phyloP scores from a whole-genome alignment of 805 yeast species.

The Vanderwaltozyma tropicalis region DNA sequence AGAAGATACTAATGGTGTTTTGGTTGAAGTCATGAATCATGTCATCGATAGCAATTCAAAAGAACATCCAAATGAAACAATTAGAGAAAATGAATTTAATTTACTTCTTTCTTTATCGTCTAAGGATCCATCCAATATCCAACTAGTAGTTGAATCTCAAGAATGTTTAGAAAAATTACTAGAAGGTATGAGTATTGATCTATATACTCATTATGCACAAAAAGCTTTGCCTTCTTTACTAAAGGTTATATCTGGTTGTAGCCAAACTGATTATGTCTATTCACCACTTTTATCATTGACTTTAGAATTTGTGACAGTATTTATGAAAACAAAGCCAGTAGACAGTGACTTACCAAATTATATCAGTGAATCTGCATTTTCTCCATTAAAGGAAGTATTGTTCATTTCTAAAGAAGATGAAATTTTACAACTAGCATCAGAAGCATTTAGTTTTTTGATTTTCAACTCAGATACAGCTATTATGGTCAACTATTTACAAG shows the following conservation, averaged over 20 bases:
- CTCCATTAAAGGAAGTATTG: conserved; percentile 22
- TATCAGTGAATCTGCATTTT: conserved; percentile 17
- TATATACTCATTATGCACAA: conserved; percentile 40
- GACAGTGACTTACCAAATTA: conserved; percentile 20
- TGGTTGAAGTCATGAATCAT: conserved; percentile 55
- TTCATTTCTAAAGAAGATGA: conserved; percentile 56
- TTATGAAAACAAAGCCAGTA: conserved; percentile 23
- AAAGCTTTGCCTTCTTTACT: conserved; percentile 44
- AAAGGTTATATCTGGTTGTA: conserved; percentile 25
- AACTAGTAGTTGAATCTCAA: conserved; percentile 52
- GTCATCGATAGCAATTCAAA: conserved; percentile 38
- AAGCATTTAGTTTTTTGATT: conserved; percentile 55
- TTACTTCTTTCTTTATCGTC: conserved; percentile 55
- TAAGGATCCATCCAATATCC: conserved; percentile 66
- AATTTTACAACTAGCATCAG: conserved; percentile 67
- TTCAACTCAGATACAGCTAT: conserved; percentile 27
- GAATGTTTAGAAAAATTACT: conserved; percentile 59
- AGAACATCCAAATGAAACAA: conserved; percentile 14
- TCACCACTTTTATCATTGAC: conserved; percentile 39
- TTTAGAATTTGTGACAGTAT: conserved; percentile 24
- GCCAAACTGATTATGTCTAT: conserved; percentile 33
- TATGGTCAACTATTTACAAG: conserved; percentile 9
- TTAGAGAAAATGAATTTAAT: conserved; percentile 33
- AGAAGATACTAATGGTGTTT: conserved; percentile 68
- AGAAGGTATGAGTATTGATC: conserved; percentile 33